phyloP scores from a whole-genome alignment of 768 basidiomycete species.

The Tricholoma sp. region DNA sequence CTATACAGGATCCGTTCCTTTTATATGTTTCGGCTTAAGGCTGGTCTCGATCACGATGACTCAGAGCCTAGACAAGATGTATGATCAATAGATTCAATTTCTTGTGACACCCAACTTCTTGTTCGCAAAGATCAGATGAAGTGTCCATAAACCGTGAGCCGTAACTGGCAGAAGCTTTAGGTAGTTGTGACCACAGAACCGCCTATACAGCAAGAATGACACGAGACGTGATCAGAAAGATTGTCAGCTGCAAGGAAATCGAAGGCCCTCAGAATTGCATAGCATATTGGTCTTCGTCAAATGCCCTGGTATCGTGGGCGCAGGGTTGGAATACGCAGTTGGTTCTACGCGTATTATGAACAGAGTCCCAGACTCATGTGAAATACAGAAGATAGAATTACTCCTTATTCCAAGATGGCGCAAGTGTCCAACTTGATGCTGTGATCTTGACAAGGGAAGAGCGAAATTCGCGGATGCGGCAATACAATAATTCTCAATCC shows the following conservation, averaged over 20 bases:
- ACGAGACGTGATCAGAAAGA: not conserved
- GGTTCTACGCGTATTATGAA: not conserved
- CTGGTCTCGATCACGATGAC: conserved; percentile 14
- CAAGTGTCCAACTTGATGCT: not conserved
- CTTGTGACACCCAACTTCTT: conserved; percentile 4
- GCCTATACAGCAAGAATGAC: not conserved
- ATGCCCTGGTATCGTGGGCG: not conserved
- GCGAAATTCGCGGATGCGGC: conserved; percentile 6
- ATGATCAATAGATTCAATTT: not conserved
- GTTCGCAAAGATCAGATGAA: not conserved
- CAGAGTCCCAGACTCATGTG: not conserved
- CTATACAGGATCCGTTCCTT: not conserved
- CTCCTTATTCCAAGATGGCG: not conserved
- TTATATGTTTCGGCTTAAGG: conserved; percentile 11
- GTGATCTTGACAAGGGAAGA: conserved; percentile 7
- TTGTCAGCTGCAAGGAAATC: not conserved
- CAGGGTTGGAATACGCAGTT: not conserved
- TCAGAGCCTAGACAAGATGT: not conserved
- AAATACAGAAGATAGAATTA: not conserved
- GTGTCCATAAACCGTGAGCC: not conserved
- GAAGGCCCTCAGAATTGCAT: not conserved
- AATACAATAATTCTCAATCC: not conserved
- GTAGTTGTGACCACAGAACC: not conserved
- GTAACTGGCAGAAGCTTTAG: not conserved
- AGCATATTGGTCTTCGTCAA: not conserved